These are phyloP conservation scores for Kluyveromyces sp. DNA, from an alignment of 1,139 yeast genomes.

Conservation along the genomic window DNA sequence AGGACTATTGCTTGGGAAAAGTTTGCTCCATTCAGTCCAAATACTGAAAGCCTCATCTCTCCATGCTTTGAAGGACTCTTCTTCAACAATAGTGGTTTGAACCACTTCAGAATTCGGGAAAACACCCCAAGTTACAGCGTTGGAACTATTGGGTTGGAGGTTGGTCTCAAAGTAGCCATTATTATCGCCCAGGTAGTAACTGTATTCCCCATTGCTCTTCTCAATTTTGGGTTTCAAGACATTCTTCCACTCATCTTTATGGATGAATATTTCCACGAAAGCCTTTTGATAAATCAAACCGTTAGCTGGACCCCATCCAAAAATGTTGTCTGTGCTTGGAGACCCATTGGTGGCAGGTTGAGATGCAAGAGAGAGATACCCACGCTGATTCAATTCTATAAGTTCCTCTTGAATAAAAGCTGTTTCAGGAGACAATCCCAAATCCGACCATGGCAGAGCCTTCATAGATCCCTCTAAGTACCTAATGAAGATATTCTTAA, in stretches of 20 bases:
- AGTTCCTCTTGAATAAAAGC: slow-evolving; percentile 88
- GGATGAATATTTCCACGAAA: slow-evolving; percentile 81
- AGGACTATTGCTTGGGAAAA: slow-evolving; percentile 44
- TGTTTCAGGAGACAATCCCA: slow-evolving; percentile 81
- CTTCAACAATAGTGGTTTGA: slow-evolving; percentile 84
- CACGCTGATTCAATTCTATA: slow-evolving; percentile 64
- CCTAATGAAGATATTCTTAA: slow-evolving; percentile 60
- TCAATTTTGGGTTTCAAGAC: slow-evolving; percentile 48
- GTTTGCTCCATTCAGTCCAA: slow-evolving; percentile 87
- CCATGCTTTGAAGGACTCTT: slow-evolving; percentile 88
- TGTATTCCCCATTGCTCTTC: slow-evolving; percentile 33
- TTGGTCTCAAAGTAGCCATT: slow-evolving; percentile 55
- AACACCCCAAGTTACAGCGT: slow-evolving; percentile 95
- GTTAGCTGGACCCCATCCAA: slow-evolving; percentile 94
- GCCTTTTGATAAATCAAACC: slow-evolving; percentile 92
- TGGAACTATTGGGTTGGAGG: slow-evolving; percentile 44
- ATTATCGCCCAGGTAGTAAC: slow-evolving; percentile 64
- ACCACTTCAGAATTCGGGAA: slow-evolving; percentile 81
- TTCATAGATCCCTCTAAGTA: slow-evolving; percentile 72
- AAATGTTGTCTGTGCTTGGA: slow-evolving; percentile 70
- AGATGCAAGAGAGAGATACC: slow-evolving; percentile 84
- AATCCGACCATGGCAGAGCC: slow-evolving; percentile 87
- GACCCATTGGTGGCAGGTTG: slow-evolving; percentile 89
- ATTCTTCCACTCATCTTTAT: slow-evolving; percentile 59
- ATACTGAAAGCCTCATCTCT: slow-evolving; percentile 86